A percentile compares a stretch with the other conserved stretches of the same genome.
Conservation (phyloP, 2,329 filamentous ascomycete species). For the Sphaerulina vaccinii region DNA sequence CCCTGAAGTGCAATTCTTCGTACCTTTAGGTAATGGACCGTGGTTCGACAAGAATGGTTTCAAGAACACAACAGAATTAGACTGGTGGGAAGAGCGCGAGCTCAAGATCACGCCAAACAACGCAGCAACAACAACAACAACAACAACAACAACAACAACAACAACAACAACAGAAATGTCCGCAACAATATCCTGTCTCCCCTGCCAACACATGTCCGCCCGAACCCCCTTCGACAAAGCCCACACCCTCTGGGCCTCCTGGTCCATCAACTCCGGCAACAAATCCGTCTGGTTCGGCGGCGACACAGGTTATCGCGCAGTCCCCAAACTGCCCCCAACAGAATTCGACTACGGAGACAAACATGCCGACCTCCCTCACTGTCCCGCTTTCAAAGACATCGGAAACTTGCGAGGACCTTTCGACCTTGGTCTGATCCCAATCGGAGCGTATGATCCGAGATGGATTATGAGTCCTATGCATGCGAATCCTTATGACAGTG, state of each 20-base stretch:
- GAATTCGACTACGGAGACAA: slow-evolving; percentile 71
- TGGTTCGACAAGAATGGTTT: slow-evolving; percentile 78
- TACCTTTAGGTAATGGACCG: slow-evolving; percentile 74
- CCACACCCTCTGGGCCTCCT: slow-evolving; percentile 83
- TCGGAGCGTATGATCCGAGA: slow-evolving; percentile 80
- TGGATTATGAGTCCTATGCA: slow-evolving; percentile 77
- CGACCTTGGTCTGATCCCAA: slow-evolving; percentile 87
- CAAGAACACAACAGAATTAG: slow-evolving; percentile 77
- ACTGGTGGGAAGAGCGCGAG: slow-evolving; percentile 90
- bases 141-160: neutral
- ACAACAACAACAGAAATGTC: slow-evolving; percentile 49
- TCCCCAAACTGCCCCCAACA: slow-evolving; percentile 62
- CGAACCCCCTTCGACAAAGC: slow-evolving; percentile 67
- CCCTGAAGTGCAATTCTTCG: slow-evolving; percentile 82
- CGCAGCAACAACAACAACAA: neutral
- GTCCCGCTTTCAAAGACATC: slow-evolving; percentile 83
- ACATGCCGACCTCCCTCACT: slow-evolving; percentile 63
- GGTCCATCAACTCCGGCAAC: slow-evolving; percentile 71
- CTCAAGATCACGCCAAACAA: slow-evolving; percentile 57
- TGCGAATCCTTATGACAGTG: slow-evolving; percentile 79
- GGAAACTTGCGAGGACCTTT: slow-evolving; percentile 79
- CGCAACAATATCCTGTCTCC: slow-evolving; percentile 74
- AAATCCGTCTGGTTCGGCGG: slow-evolving; percentile 82
- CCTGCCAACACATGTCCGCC: slow-evolving; percentile 78
- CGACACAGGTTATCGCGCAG: slow-evolving; percentile 85